A percentile compares a stretch with the other conserved stretches of the same genome.
phyloP scores from a whole-genome alignment of 495 filamentous ascomycete species.

The Hypoxylon lienhwacheense region DNA sequence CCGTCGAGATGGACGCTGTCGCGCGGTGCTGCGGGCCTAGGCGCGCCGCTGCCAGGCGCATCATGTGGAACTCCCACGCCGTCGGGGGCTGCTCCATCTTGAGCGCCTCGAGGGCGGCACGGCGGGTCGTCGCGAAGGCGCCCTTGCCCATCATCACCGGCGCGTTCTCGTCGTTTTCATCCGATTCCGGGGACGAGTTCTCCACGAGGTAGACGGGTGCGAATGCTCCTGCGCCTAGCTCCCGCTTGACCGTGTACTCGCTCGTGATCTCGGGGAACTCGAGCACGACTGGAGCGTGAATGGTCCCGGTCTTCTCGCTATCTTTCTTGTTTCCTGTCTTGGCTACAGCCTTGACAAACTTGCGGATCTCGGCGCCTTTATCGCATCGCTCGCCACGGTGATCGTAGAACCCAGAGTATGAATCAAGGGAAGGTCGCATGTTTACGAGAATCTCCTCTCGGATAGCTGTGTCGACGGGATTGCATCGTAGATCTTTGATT shows the following conservation, averaged over 20 bases:
- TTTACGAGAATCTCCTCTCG: constrained; percentile 72
- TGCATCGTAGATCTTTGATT: constrained; percentile 81
- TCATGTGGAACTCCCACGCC: constrained; percentile 96
- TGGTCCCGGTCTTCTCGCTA: constrained; percentile 60
- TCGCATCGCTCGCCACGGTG: constrained; percentile 60
- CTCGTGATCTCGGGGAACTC: constrained; percentile 63
- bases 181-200: constrained; percentile 55
- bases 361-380: constrained; percentile 72
- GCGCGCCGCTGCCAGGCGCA: constrained; percentile 75
- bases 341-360: constrained; percentile 67
- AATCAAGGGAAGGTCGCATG: constrained; percentile 67
- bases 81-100: constrained; percentile 88
- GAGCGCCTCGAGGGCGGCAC: constrained; percentile 73
- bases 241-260: constrained; percentile 76
- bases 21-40: constrained; percentile 68
- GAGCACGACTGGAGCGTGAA: constrained; percentile 64
- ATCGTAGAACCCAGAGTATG: constrained; percentile 77
- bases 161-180: constrained; percentile 53
- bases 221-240: constrained; percentile 90
- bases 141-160: constrained; percentile 54
- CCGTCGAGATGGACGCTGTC: constrained; percentile 72
- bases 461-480: constrained; percentile 76
- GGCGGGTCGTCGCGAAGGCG: constrained; percentile 44
- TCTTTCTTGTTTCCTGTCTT: constrained; percentile 61
- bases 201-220: constrained; percentile 92